These are phyloP conservation scores for Gaeumannomyces tritici DNA, from an alignment of 2,329 filamentous ascomycete genomes.

Conservation along the genomic window DNA sequence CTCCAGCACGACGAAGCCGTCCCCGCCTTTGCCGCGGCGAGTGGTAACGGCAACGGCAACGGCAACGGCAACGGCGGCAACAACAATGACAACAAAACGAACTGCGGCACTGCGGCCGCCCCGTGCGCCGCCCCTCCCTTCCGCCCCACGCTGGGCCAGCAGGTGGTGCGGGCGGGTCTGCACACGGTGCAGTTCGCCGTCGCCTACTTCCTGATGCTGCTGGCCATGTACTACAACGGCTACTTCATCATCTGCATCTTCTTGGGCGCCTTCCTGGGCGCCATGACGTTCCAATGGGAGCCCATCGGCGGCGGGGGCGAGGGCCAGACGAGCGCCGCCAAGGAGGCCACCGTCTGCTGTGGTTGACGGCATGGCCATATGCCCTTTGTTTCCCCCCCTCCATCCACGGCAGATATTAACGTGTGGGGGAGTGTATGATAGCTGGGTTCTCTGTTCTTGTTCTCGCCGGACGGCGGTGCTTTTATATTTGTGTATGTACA, in stretches of 20 bases:
- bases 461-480: too few species aligned
- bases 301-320: slow-evolving; percentile 19
- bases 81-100: too few species aligned
- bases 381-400: too few species aligned
- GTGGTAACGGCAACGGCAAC: too few species aligned
- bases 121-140: slow-evolving; percentile 17
- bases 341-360: background rate
- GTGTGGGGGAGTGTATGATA: background rate
- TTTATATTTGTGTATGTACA: too few species aligned
- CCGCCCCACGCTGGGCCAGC: slow-evolving; percentile 54
- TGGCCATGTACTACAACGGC: slow-evolving; percentile 53
- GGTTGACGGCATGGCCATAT: too few species aligned
- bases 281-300: slow-evolving; percentile 68
- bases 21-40: too few species aligned
- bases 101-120: too few species aligned
- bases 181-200: slow-evolving; percentile 65
- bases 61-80: background rate
- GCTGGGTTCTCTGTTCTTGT: too few species aligned
- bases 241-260: slow-evolving; percentile 78
- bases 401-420: background rate
- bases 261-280: slow-evolving; percentile 65
- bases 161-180: slow-evolving; percentile 54
- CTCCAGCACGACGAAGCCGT: too few species aligned
- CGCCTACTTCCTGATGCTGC: slow-evolving; percentile 71
- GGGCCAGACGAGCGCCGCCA: slow-evolving; percentile 13